Percentiles rank a stretch among this genome's conserved stretches.
Conservation (phyloP, 2,329 filamentous ascomycete genomes). For the Trichoderma oligosporum region DNA sequence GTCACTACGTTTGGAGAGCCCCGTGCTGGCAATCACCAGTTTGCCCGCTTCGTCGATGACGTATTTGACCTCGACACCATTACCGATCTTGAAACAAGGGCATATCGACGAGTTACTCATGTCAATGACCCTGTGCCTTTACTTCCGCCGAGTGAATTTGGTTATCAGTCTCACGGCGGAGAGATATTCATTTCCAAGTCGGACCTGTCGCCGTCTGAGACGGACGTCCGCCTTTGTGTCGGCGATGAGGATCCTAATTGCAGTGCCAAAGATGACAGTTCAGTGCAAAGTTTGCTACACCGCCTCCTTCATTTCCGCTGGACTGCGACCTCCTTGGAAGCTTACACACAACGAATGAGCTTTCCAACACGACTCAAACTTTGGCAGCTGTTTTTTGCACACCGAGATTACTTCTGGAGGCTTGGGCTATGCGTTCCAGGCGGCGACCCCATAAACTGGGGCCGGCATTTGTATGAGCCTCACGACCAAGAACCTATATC, state of each 20-base stretch:
- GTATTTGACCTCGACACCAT: conserved; percentile 45
- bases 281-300: conserved; percentile 28
- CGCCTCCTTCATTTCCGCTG: conserved; percentile 26
- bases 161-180: conserved; percentile 77
- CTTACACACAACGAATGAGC: conserved; percentile 39
- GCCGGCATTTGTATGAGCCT: conserved; percentile 40
- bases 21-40: conserved; percentile 54
- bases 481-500: neutral
- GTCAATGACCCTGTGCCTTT: conserved; percentile 82
- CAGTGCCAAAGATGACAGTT: conserved; percentile 57
- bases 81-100: conserved; percentile 32
- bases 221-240: conserved; percentile 66
- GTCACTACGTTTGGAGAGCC: conserved; percentile 95
- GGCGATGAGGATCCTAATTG: conserved; percentile 71
- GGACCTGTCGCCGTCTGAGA: conserved; percentile 61
- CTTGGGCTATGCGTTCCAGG: conserved; percentile 84
- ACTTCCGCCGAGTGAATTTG: conserved; percentile 83
- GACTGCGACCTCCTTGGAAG: conserved; percentile 26
- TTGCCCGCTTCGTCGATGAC: conserved; percentile 53
- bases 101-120: conserved; percentile 80
- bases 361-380: conserved; percentile 62
- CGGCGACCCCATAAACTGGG: conserved; percentile 68
- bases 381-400: conserved; percentile 92
- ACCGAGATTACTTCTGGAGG: conserved; percentile 95
- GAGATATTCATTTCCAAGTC: conserved; percentile 81